Conservation (phyloP, 2,329 filamentous ascomycete species). For the Pseudogymnoascus sp. region DNA sequence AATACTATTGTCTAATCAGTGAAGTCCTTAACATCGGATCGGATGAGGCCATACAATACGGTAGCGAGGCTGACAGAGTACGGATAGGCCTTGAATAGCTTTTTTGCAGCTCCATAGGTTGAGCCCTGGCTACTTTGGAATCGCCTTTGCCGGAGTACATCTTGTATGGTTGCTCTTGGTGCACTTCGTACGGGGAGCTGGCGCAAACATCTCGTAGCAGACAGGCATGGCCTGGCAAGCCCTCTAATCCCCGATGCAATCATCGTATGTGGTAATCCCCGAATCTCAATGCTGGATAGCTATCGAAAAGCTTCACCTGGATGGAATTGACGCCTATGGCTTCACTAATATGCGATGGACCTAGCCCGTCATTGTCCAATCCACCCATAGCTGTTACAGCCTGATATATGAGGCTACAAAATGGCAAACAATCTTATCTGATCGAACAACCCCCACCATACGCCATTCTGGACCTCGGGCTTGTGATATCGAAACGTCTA, state of each 20-base stretch:
- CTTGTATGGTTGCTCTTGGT: not conserved
- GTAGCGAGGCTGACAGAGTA: conserved; percentile 26
- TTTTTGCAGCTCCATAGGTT: conserved; percentile 18
- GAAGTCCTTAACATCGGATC: not conserved
- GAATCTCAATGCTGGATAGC: not conserved
- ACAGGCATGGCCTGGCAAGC: conserved; percentile 1
- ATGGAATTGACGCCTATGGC: not conserved
- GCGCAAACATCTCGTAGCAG: conserved; percentile 1
- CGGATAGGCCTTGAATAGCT: conserved; percentile 26
- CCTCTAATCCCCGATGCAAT: not conserved
- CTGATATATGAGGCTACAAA: not conserved
- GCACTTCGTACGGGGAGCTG: not conserved
- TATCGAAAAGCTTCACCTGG: conserved; percentile 1
- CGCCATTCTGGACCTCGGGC: conserved; percentile 8
- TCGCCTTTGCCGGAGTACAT: not conserved
- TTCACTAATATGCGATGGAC: not conserved
- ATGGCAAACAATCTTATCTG: not conserved
- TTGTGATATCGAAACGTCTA: not conserved
- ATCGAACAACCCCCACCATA: conserved; percentile 5
- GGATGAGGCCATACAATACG: conserved; percentile 20
- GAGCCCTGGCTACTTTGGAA: conserved; percentile 3
- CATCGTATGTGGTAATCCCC: not conserved
- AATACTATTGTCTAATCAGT: conserved; percentile 22
- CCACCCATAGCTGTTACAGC: not conserved
- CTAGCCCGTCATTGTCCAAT: not conserved